These are phyloP conservation scores for Pseudozyma hubeiensis DNA, from an alignment of 1,284 basidiomycete genomes.

Conservation along the genomic window DNA sequence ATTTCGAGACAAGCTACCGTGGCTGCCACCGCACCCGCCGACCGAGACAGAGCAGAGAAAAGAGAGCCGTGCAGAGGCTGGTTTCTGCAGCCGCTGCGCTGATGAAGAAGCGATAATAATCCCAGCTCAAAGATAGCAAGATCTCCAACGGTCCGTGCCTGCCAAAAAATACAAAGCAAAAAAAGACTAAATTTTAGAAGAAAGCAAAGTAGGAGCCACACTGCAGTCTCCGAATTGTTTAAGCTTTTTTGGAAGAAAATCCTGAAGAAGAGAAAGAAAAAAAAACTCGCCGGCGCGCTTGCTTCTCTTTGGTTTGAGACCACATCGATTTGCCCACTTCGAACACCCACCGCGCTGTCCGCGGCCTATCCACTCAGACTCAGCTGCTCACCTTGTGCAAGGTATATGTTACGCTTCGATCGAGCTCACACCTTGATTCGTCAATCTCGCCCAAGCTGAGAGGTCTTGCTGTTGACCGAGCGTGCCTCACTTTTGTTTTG, in stretches of 20 bases:
- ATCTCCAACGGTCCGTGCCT: slow-evolving; percentile 27
- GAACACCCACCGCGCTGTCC: no score
- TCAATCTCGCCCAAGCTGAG: no score
- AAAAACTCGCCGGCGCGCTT: slow-evolving; percentile 13
- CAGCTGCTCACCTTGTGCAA: no score
- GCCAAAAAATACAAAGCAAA: slow-evolving; percentile 11
- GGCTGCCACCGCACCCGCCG: no score
- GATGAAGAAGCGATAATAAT: slow-evolving; percentile 14
- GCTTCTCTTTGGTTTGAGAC: not conserved
- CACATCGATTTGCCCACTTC: not conserved
- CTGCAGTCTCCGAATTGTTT: not conserved
- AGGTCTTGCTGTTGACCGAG: no score
- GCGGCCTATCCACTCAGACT: no score
- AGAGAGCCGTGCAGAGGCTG: not conserved
- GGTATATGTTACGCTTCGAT: no score
- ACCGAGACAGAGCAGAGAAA: slow-evolving; percentile 3
- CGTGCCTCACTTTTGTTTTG: no score
- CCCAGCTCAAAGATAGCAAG: slow-evolving; percentile 25
- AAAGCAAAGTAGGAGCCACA: not conserved
- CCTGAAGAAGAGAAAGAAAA: not conserved
- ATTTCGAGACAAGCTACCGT: not conserved
- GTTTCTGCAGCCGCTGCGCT: not conserved
- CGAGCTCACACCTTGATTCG: no score
- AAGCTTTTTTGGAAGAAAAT: slow-evolving; percentile 10
- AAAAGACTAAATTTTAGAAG: slow-evolving; percentile 9